Evolutionary conservation across 768 basidiomycete species (phyloP).

Genomic region (Pleurotus giganteus): DNA sequence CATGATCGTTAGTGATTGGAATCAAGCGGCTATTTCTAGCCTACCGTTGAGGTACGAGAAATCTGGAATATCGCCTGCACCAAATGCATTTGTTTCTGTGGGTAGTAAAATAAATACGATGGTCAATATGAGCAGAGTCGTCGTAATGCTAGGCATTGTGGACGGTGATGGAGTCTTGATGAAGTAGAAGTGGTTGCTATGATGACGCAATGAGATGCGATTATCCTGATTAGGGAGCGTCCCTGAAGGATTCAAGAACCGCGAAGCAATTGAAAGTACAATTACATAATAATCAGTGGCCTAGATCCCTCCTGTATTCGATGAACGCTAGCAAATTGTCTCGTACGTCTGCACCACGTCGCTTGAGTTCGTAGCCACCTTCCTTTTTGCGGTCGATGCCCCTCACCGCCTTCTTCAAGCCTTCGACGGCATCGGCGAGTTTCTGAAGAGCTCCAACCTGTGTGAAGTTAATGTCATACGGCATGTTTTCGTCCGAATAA

Average conservation of each 20-base stretch:
- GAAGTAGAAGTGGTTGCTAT: neutral
- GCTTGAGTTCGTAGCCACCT: slow-evolving; percentile 60
- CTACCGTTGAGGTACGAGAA: slow-evolving; percentile 64
- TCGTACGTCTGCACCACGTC: slow-evolving; percentile 72
- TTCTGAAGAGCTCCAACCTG: slow-evolving; percentile 53
- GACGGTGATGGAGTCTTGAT: slow-evolving; percentile 10
- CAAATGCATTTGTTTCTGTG: slow-evolving; percentile 47
- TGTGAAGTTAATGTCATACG: slow-evolving; percentile 82
- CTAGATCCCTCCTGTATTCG: slow-evolving; percentile 62
- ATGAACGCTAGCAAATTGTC: slow-evolving; percentile 78
- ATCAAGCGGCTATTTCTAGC: slow-evolving; percentile 12
- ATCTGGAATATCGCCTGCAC: slow-evolving; percentile 70
- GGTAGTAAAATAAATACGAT: slow-evolving; percentile 42
- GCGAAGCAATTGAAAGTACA: neutral
- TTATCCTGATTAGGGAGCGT: neutral
- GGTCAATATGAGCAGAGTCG: slow-evolving; percentile 33
- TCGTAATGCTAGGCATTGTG: slow-evolving; percentile 16
- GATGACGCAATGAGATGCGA: neutral
- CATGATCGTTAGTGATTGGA: neutral
- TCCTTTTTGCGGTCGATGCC: slow-evolving; percentile 67
- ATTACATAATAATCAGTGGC: slow-evolving; percentile 27
- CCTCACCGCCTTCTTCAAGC: slow-evolving; percentile 58
- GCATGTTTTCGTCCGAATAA: slow-evolving; percentile 81
- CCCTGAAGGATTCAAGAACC: neutral
- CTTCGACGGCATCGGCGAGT: slow-evolving; percentile 59